Evolutionary conservation across 441 rosid species (phyloP), one percentile per base, ranked within the genome.

Genomic region (Jatropha podagrica): DNA sequence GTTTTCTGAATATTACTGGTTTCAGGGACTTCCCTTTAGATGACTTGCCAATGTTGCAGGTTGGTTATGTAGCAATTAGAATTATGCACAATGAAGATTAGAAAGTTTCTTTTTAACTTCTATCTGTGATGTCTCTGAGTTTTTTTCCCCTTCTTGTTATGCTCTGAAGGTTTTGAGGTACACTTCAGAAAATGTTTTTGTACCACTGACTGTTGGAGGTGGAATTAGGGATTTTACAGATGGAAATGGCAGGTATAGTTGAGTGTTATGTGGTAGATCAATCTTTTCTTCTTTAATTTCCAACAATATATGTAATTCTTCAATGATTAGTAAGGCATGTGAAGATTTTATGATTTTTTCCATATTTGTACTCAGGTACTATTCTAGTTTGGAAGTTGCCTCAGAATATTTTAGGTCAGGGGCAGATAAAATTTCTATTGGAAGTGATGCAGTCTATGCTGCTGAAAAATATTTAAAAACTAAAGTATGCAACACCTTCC

Each of bases 191-290:
- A 96, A 92, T 83, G 99, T 94, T 74, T 96, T 96, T 88, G 99
- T 94, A 59, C 99, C 99, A n/a, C 83, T 96, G 77, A 90, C 98
- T 15, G 98, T 94, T 77, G 99, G 98, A 83, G 99, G 99, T 86
- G 98, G 99, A 75, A 91, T 96, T 70, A 86, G 97, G 84, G 98
- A 96, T 82, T 96, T 94, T 81, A 94, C 92, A 11, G 98, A 96
- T 80, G 95, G 95, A 77, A 92, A 83, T 77, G 99, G 97, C 85
- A 92, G 96, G 99, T 91, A 83, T 60, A 18, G 56, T 20, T 4
- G 10, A 40, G 38, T 48, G 37, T 61, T 38, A 20, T 46, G 14
- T 56, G n/a, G 26, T 56, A 48, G 54, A 69, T 48, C 44, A 38
- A 38, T 44, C 0, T 23, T 65, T 55, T 42, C 20, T 67, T 32